Evolutionary conservation across 2,329 filamentous ascomycete species (phyloP).

Genomic region (Aspergillus texensis): DNA sequence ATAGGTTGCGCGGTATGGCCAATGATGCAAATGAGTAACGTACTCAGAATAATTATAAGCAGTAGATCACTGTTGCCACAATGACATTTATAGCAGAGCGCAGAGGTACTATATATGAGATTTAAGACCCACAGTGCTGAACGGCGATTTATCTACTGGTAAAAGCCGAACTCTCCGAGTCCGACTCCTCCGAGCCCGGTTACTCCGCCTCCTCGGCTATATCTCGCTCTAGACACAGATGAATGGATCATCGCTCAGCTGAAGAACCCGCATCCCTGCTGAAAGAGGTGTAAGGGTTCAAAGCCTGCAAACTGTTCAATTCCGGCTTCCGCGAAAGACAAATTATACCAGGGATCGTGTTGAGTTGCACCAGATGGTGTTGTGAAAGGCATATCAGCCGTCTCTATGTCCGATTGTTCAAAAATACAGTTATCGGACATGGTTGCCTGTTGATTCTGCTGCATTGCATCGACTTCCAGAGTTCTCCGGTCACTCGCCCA

Average conservation of each 20-base stretch:
- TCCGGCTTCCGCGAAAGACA: constrained; percentile 6
- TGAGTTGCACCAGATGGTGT: not conserved
- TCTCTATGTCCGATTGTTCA: not conserved
- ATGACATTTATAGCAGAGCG: too few species aligned
- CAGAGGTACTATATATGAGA: too few species aligned
- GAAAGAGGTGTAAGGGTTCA: not conserved
- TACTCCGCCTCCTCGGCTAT: not conserved
- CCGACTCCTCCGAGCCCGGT: not conserved
- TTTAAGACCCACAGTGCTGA: too few species aligned
- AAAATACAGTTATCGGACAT: not conserved
- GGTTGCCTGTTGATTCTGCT: not conserved
- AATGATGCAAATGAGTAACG: too few species aligned
- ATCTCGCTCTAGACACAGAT: not conserved
- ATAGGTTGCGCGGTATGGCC: too few species aligned
- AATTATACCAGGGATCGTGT: not conserved
- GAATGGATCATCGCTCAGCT: not conserved
- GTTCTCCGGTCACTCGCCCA: not conserved
- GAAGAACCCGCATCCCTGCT: not conserved
- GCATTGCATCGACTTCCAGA: not conserved
- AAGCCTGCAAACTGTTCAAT: not conserved
- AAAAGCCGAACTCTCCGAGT: too few species aligned
- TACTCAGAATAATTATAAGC: too few species aligned
- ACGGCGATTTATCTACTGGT: too few species aligned
- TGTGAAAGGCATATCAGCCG: not conserved
- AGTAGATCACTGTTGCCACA: too few species aligned